These are phyloP conservation scores for Zancudomyces culisetae DNA, from an alignment of 371 early-diverging fungal genomes.

Conservation along the genomic window DNA sequence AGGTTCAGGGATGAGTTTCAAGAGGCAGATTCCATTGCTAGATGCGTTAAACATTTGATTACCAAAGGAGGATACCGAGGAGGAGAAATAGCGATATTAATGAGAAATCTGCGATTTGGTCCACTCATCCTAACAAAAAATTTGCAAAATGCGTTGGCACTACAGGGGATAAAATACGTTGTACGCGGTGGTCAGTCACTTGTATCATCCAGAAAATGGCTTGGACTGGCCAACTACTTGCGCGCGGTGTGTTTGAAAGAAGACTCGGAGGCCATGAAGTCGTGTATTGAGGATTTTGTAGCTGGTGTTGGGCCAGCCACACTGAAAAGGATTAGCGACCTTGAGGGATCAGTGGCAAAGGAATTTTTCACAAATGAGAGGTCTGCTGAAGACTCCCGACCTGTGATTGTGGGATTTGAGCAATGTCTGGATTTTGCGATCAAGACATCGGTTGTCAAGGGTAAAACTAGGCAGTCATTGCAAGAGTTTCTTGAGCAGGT, in stretches of 20 bases:
- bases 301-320: conserved; percentile 28
- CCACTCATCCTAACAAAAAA: conserved; percentile 23
- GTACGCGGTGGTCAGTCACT: conserved; percentile 22
- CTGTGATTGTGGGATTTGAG: neutral
- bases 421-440: conserved; percentile 1
- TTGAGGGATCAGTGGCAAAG: no score
- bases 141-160: conserved; percentile 27
- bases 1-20: neutral
- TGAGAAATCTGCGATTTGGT: conserved; percentile 22
- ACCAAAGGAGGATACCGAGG: conserved; percentile 19
- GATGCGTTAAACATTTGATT: conserved; percentile 24
- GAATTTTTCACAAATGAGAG: no score
- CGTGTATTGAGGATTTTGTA: conserved; percentile 27
- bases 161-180: conserved; percentile 25
- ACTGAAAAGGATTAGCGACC: no score
- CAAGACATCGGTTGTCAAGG: neutral
- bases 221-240: conserved; percentile 29
- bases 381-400: no score
- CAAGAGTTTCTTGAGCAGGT: conserved; percentile 9
- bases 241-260: conserved; percentile 26
- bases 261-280: conserved; percentile 24
- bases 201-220: conserved; percentile 19
- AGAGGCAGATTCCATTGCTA: conserved; percentile 28
- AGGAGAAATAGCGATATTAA: conserved; percentile 33
- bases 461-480: conserved; percentile 5